These are phyloP conservation scores for Marasmius sp. DNA, from an alignment of 1,284 basidiomycete species.

Conservation along the genomic window DNA sequence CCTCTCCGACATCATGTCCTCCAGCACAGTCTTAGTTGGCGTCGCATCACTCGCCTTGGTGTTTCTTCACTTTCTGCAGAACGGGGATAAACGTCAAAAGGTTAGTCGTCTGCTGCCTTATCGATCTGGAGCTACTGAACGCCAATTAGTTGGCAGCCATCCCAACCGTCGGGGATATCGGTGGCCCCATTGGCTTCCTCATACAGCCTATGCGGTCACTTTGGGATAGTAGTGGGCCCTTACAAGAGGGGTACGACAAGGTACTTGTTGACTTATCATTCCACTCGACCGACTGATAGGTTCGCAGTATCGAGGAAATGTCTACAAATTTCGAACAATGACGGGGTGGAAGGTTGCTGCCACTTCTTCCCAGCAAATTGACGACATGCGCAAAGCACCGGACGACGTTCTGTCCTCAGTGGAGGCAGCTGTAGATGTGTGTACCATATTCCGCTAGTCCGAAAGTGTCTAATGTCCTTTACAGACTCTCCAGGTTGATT, in stretches of 20 bases:
- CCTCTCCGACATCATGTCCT: too few relatives aligned
- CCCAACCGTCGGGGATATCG: not conserved
- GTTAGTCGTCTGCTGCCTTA: not conserved
- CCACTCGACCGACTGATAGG: not conserved
- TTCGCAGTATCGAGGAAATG: constrained; percentile 13
- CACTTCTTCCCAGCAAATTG: constrained; percentile 22
- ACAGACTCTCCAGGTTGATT: constrained; percentile 22
- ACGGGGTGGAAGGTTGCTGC: constrained; percentile 27
- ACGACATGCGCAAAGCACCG: constrained; percentile 32
- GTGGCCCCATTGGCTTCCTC: not conserved
- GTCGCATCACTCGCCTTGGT: too few relatives aligned
- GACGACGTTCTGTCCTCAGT: constrained; percentile 27
- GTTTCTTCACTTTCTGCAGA: not conserved
- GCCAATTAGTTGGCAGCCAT: not conserved
- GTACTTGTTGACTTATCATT: constrained; percentile 7
- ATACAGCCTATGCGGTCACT: constrained; percentile 16
- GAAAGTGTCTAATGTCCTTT: not conserved
- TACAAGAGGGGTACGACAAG: constrained; percentile 19
- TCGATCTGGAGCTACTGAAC: too few relatives aligned
- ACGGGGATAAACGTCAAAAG: not conserved
- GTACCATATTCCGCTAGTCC: not conserved
- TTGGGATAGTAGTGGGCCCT: constrained; percentile 4
- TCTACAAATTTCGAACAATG: constrained; percentile 26
- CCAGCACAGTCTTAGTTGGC: too few relatives aligned
- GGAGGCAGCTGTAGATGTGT: constrained; percentile 23